Percentiles rank a stretch among this genome's conserved stretches.
Evolutionary conservation across 768 basidiomycete genomes (phyloP).

Genomic region (Chlorophyllum brunneum): DNA sequence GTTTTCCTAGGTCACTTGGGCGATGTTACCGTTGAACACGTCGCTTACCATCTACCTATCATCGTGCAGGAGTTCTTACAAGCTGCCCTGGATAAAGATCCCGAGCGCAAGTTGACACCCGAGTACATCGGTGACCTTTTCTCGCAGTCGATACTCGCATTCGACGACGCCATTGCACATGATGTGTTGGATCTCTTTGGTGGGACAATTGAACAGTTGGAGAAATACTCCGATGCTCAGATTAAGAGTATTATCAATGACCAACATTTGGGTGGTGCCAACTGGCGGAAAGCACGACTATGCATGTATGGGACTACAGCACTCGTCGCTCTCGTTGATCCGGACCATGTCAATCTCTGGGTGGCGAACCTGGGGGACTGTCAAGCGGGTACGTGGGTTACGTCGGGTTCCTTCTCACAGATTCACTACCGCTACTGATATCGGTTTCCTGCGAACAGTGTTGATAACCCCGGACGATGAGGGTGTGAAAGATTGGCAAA

Average conservation of each 20-base stretch:
- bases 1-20: slow-evolving; percentile 56
- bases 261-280: slow-evolving; percentile 49
- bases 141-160: slow-evolving; percentile 52
- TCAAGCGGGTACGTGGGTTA: slow-evolving; percentile 56
- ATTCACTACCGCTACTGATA: slow-evolving; percentile 3
- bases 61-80: slow-evolving; percentile 59
- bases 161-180: slow-evolving; percentile 64
- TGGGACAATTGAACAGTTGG: slow-evolving; percentile 43
- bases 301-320: slow-evolving; percentile 83
- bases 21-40: slow-evolving; percentile 66
- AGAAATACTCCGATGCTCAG: slow-evolving; percentile 48
- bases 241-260: slow-evolving; percentile 65
- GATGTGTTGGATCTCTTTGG: slow-evolving; percentile 64
- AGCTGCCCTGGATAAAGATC: slow-evolving; percentile 35
- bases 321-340: slow-evolving; percentile 69
- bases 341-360: slow-evolving; percentile 67
- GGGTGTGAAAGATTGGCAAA: slow-evolving; percentile 48
- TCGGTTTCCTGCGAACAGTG: neutral
- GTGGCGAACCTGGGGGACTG: slow-evolving; percentile 80
- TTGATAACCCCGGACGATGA: slow-evolving; percentile 21
- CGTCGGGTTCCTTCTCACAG: slow-evolving; percentile 8
- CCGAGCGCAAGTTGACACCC: slow-evolving; percentile 37
- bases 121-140: slow-evolving; percentile 53
- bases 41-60: slow-evolving; percentile 63
- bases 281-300: slow-evolving; percentile 61